These are phyloP conservation scores for Gleditsia sinensis DNA, from an alignment of 306 rosid species.

Conservation along the genomic window DNA sequence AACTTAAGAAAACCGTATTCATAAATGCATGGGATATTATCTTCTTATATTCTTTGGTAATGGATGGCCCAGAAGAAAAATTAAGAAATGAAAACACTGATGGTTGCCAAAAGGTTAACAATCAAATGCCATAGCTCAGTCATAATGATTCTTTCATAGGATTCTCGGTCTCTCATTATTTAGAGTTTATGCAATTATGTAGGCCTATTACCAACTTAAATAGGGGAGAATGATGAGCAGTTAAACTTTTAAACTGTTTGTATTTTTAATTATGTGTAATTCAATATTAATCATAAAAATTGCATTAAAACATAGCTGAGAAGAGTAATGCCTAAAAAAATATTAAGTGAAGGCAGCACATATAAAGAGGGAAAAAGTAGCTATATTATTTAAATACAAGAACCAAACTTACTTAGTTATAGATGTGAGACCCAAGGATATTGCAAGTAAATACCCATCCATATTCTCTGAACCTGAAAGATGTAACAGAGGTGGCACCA, in stretches of 20 bases:
- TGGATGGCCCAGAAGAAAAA: neutral
- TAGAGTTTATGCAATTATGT: constrained; percentile 11
- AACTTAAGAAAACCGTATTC: neutral
- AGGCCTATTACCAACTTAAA: constrained; percentile 1
- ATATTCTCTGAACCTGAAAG: constrained; percentile 62
- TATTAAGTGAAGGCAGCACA: constrained; percentile 8
- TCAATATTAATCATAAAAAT: constrained; percentile 3
- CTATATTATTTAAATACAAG: constrained; percentile 20
- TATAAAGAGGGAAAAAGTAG: neutral
- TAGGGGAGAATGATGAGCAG: neutral
- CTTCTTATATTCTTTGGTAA: neutral
- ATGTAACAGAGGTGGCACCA: constrained; percentile 18
- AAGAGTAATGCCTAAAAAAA: constrained; percentile 15
- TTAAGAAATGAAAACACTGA: neutral
- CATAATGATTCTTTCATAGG: neutral
- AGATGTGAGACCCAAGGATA: constrained; percentile 85
- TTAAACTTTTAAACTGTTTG: constrained; percentile 13
- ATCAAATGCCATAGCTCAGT: neutral
- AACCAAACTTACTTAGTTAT: constrained; percentile 66
- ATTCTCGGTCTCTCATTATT: neutral
- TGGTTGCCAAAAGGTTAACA: neutral
- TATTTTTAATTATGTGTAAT: neutral
- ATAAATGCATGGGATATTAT: neutral
- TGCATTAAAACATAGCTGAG: constrained; percentile 27
- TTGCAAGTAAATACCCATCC: constrained; percentile 84